phyloP scores from a whole-genome alignment of 768 basidiomycete genomes.

The Sutorius australiensis region DNA sequence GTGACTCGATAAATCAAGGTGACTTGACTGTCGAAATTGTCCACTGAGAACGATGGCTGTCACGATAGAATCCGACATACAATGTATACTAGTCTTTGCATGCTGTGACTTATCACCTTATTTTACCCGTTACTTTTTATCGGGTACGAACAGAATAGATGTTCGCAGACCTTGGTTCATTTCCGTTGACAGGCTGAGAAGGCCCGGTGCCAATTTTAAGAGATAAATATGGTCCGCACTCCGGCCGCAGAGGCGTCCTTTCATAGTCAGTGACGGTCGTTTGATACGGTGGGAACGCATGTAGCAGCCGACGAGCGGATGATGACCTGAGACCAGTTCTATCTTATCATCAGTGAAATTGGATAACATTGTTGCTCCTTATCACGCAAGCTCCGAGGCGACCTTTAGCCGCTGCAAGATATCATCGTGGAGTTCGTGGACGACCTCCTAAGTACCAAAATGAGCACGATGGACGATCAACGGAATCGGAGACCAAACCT shows the following conservation, averaged over 20 bases:
- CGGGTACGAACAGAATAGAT: neutral
- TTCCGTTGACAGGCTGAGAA: slow-evolving; percentile 11
- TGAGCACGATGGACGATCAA: neutral
- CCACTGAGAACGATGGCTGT: slow-evolving; percentile 40
- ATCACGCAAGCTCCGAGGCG: slow-evolving; percentile 24
- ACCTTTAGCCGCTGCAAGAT: slow-evolving; percentile 36
- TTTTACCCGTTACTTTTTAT: neutral
- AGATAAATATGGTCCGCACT: slow-evolving; percentile 8
- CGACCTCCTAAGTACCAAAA: slow-evolving; percentile 44
- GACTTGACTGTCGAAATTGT: slow-evolving; percentile 89
- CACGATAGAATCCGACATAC: slow-evolving; percentile 13
- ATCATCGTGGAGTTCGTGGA: slow-evolving; percentile 49
- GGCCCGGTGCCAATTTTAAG: slow-evolving; percentile 6
- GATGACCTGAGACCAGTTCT: slow-evolving; percentile 3
- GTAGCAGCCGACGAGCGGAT: neutral
- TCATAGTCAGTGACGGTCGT: slow-evolving; percentile 1
- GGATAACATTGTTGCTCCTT: slow-evolving; percentile 13
- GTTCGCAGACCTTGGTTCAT: slow-evolving; percentile 13
- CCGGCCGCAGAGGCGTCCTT: slow-evolving; percentile 1
- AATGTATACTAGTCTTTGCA: slow-evolving; percentile 19
- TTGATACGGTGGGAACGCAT: slow-evolving; percentile 20
- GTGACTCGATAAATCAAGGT: slow-evolving; percentile 93
- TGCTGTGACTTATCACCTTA: slow-evolving; percentile 3
- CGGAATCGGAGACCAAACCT: slow-evolving; percentile 29
- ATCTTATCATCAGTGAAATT: slow-evolving; percentile 23